Evolutionary conservation across 2,329 filamentous ascomycete genomes (phyloP).

Genomic region (Leptoxyphium fumago): DNA sequence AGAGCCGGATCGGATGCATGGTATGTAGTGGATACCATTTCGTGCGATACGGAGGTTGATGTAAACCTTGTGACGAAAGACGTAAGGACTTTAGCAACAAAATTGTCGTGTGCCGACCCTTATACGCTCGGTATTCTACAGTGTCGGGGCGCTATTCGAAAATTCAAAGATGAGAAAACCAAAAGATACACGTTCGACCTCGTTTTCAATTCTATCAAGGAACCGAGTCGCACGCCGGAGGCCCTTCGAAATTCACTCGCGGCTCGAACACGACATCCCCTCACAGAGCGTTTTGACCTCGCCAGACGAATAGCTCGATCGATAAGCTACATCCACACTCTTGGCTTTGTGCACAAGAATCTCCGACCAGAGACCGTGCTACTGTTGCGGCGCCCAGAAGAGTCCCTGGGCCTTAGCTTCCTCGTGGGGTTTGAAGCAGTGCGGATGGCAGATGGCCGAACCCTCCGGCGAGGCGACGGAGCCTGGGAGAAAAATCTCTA

Average conservation of each 20-base stretch:
- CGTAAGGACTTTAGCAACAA: slow-evolving; percentile 10
- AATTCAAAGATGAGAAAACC: neutral
- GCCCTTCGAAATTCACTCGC: slow-evolving; percentile 10
- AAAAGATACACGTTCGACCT: slow-evolving; percentile 6
- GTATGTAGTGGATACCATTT: neutral
- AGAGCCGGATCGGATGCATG: neutral
- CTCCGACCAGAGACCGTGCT: slow-evolving; percentile 31
- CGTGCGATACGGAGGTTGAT: neutral
- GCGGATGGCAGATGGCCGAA: slow-evolving; percentile 20
- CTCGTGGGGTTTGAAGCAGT: slow-evolving; percentile 34
- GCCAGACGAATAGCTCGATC: slow-evolving; percentile 21
- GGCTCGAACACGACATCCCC: slow-evolving; percentile 6
- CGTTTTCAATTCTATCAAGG: slow-evolving; percentile 2
- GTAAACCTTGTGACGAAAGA: slow-evolving; percentile 4
- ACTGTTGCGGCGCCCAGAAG: slow-evolving; percentile 11
- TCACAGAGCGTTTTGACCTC: slow-evolving; percentile 15
- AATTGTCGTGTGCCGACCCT: slow-evolving; percentile 7
- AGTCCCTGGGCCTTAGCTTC: slow-evolving; percentile 18
- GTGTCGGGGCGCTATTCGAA: slow-evolving; percentile 7
- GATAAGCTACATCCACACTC: slow-evolving; percentile 25
- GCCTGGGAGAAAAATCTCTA: slow-evolving; percentile 35
- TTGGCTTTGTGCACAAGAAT: slow-evolving; percentile 32
- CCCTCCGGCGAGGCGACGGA: slow-evolving; percentile 22
- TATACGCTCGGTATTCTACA: slow-evolving; percentile 10
- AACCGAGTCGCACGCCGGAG: slow-evolving; percentile 4